Base-by-base conservation (phyloP, 2,329 filamentous ascomycete species). In the Dothistroma septosporum region DNA sequence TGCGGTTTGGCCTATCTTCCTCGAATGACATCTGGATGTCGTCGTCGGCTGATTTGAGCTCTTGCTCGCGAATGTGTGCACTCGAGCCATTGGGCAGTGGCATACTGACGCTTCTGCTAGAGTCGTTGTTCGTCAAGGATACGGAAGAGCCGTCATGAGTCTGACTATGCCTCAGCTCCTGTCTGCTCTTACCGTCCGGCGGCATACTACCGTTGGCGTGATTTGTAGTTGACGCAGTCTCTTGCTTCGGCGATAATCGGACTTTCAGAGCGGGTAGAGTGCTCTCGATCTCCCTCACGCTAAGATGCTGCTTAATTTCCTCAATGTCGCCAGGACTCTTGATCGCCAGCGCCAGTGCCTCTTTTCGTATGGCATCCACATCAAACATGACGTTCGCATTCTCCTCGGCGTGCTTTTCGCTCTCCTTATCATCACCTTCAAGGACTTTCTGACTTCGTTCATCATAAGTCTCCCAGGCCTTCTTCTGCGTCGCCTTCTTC, bases 391-490 rank as follows among this genome's bases (percentile, higher is more conserved):
- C 88, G 35, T 79, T 79, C 21, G 74, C 74, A 16, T 76, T 73
- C 7, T 69, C 66, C 70, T 48, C 62, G 9, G 57, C 53, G 32
- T 61, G 48, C 49, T 55, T 61, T 62, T 79, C 80, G 16, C 80
- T 66, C 46, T 69, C 80, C 58, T 83, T 80, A 9, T 77, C 78
- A 46, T 74, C 74, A 24, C 71, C 72, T 28, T 73, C 62, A 22
- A 73, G 70, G 5, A 69, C 70, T 48, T 67, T 66, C 41, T 84
- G 84, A 49, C 74, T 75, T 19, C 77, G 78, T 63, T 95, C 90
- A 72, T 97, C 89, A 73, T 97, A 97, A 9, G 91, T 91, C 75
- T 97, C 93, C 93, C 93, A 97, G 58, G 90, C 89, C 71, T 92
- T 91, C 76, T 91, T 92, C 72, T 92, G 83, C 0, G 82, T 81